A percentile compares a stretch with the other conserved stretches of the same genome.
phyloP scores from a whole-genome alignment of 2,329 filamentous ascomycete genomes.

The Trichoderma atroviride region DNA sequence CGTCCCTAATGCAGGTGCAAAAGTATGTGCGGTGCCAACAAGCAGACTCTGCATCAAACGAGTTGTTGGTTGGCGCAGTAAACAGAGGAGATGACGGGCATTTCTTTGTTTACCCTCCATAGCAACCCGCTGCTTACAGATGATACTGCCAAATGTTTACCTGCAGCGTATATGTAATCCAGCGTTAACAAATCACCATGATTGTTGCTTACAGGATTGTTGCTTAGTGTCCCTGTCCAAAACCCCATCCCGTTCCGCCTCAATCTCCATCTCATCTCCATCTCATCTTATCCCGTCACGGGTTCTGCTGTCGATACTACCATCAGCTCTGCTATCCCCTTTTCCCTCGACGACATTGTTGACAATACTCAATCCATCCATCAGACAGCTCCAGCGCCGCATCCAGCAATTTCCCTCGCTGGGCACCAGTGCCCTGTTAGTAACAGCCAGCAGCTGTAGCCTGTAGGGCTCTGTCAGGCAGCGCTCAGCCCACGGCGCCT shows the following conservation, averaged over 20 bases:
- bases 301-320: background rate
- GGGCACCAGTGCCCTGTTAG: conserved; percentile 15
- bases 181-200: background rate
- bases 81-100: background rate
- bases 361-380: background rate
- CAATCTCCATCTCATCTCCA: background rate
- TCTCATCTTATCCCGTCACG: conserved; percentile 19
- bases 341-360: too few species aligned
- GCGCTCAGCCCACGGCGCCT: conserved; percentile 30
- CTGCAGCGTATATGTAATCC: background rate
- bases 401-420: background rate
- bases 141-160: background rate
- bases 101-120: background rate
- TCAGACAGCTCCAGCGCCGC: background rate
- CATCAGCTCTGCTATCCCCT: background rate
- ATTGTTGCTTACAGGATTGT: background rate
- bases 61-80: background rate
- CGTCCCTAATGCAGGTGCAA: conserved; percentile 1
- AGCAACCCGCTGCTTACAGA: background rate
- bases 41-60: background rate
- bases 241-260: background rate
- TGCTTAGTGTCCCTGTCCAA: background rate
- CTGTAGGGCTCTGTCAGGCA: background rate
- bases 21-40: background rate
- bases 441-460: background rate